Conservation (phyloP, 805 yeast species). For the Candida dendrica region DNA sequence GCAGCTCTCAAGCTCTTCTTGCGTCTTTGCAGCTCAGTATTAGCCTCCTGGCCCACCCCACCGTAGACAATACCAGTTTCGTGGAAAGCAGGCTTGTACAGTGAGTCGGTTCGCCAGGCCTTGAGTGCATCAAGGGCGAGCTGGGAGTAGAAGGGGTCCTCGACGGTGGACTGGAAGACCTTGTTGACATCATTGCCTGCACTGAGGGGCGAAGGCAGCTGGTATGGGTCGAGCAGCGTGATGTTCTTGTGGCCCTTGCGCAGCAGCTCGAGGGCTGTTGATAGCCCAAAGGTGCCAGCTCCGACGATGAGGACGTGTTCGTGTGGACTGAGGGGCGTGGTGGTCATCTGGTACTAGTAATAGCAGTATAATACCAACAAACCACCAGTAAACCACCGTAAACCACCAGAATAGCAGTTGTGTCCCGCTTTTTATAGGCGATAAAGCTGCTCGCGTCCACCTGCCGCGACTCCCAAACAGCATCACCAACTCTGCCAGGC, state of each 20-base stretch:
- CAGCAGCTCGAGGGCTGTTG: conserved; percentile 31
- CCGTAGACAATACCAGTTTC: conserved; percentile 27
- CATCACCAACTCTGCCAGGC: too few species aligned
- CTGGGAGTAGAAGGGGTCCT: conserved; percentile 15
- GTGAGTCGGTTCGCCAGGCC: conserved; percentile 25
- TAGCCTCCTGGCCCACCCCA: conserved; percentile 11
- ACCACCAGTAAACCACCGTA: too few species aligned
- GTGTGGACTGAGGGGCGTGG: too few species aligned
- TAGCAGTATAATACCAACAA: too few species aligned
- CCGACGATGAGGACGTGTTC: conserved; percentile 26
- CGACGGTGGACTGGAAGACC: conserved; percentile 22
- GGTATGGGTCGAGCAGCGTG: conserved; percentile 24
- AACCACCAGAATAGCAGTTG: too few species aligned
- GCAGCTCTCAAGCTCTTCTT: conserved; percentile 4
- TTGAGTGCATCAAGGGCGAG: conserved; percentile 27
- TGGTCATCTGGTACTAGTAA: too few species aligned
- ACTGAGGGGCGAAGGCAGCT: conserved; percentile 28
- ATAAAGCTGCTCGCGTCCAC: too few species aligned
- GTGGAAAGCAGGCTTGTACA: conserved; percentile 24
- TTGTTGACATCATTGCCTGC: conserved; percentile 38
- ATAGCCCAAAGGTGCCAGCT: conserved; percentile 38
- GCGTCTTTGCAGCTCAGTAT: conserved; percentile 6
- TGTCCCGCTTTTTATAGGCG: too few species aligned
- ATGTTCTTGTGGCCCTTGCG: conserved; percentile 26
- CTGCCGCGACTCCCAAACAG: too few species aligned